Evolutionary conservation across 805 yeast genomes (phyloP), one percentile per base, ranked within the genome.

Genomic region (Teunomyces stri): DNA sequence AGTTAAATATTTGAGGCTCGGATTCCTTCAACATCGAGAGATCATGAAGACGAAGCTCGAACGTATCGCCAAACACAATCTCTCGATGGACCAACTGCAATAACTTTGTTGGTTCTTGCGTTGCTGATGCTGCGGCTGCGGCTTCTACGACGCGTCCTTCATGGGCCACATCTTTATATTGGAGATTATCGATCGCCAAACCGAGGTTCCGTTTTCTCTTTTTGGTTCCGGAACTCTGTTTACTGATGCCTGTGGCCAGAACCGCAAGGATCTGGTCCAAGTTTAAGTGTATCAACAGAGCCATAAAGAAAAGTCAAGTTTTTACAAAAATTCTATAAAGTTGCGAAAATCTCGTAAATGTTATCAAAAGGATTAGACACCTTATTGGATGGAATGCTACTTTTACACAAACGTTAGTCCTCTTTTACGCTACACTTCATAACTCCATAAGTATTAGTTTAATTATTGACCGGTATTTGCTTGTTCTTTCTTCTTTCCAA

Each of bases 401-500:
- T 16, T 16, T 16, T 16, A 16, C 18, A 16, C 18, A 16, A 16
- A 16, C 7, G 25, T 21, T 6, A 21, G n/a, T n/a, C n/a, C n/a
- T n/a, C n/a, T n/a, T n/a, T 21, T 4, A 6, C 9, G 2, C 27
- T 25, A 25, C 27, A 25, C 10, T 25, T 7, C 10, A 2, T 25
- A 22, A 22, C 11, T 25, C 27, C 27, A 25, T 25, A 25, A 25
- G 27, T 25, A 25, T 16, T 18, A 42, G 12, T 16, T 42, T 29
- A 45, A 18, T 29, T 42, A 16, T 39, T 49, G 6, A 49, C 51
- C 6, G 39, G 43, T 12, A 51, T 45, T 38, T 51, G 50, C 40
- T 62, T 61, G 42, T 60, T 58, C 50, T 59, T 60, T 33, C 66
- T 48, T 61, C 85, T 72, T 42, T 74, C 80, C 43, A 80, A 58